Percentiles rank a stretch among this genome's conserved stretches.
Evolutionary conservation across 192 early-diverging fungal species (phyloP).

Genomic region (Phlyctochytrium planicorne): DNA sequence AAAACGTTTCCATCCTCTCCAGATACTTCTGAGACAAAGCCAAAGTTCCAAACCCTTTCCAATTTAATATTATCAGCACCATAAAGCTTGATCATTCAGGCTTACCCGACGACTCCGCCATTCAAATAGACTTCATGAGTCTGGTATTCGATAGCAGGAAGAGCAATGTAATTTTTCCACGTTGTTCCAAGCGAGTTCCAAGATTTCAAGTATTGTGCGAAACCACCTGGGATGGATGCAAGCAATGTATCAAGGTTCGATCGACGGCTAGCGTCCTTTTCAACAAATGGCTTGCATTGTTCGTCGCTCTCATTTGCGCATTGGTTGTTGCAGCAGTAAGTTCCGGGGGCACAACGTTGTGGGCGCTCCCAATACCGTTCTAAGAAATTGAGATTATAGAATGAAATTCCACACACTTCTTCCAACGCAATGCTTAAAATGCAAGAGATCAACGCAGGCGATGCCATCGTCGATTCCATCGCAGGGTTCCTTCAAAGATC

Average conservation of each 20-base stretch:
- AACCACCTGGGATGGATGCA: background rate
- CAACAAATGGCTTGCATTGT: background rate
- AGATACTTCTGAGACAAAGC: background rate
- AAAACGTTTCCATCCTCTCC: background rate
- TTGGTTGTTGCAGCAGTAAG: background rate
- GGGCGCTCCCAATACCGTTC: background rate
- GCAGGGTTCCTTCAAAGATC: background rate
- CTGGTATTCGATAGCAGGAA: background rate
- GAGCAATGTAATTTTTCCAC: conserved; percentile 1
- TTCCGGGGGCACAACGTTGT: background rate
- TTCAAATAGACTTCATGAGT: background rate
- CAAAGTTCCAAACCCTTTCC: conserved; percentile 1
- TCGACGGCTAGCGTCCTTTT: background rate
- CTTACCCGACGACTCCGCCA: background rate
- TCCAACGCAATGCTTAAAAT: background rate
- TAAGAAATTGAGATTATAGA: background rate
- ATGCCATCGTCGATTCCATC: background rate
- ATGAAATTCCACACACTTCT: background rate
- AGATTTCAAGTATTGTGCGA: background rate
- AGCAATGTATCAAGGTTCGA: background rate
- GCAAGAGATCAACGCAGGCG: background rate
- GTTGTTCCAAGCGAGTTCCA: background rate
- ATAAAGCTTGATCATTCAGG: background rate
- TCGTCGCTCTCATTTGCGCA: background rate
- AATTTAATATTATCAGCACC: background rate